Base-by-base conservation (phyloP, 2,329 filamentous ascomycete species). In the Geosmithia putterillii region DNA sequence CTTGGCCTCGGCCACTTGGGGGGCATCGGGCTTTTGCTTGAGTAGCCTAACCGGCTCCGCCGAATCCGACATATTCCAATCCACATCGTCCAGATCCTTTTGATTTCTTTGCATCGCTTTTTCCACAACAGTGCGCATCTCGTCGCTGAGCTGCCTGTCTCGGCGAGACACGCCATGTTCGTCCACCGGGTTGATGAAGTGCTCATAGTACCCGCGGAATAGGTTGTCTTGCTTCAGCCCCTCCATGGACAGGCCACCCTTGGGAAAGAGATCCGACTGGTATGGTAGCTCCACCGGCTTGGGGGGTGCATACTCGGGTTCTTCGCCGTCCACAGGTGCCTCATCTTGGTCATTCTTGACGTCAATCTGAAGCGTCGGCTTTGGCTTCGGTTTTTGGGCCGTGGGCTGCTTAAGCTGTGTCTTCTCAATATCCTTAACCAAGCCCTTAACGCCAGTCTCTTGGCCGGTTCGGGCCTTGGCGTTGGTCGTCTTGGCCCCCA, bases 401-500 rank as follows among this genome's bases (percentile, higher is more conserved):
- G 66, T 69, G 15, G 76, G 81, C 3, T 73, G 74, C 49, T 76
- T 80, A 17, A 67, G 60, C 45, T 76, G 73, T 1, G 77, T 76
- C 60, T 80, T 82, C 49, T 81, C 79, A 41, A 74, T 62, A 46
- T 80, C 76, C 40, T 73, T 70, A 36, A 73, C 69, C 19, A 70
- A 67, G 46, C 66, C 67, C 53, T 80, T 82, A 25, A 74, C 80
- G 23, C 75, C 80, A 7, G 76, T 76, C 4, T 79, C 81, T 49
- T 83, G 80, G 50, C 79, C 73, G 41, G 70, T 72, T 57, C 71
- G 77, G 46, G 81, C 75, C 68, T 94, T 96, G 43, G 86, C 87
- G 61, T 98, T 98, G 42, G 92, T 96, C 1, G 90, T 96, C 64
- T 98, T 98, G 71, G 86, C 83, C 28, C 90, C 90, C 40, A 98